phyloP scores from a whole-genome alignment of 2,329 filamentous ascomycete species.

The Xylaria sp. region DNA sequence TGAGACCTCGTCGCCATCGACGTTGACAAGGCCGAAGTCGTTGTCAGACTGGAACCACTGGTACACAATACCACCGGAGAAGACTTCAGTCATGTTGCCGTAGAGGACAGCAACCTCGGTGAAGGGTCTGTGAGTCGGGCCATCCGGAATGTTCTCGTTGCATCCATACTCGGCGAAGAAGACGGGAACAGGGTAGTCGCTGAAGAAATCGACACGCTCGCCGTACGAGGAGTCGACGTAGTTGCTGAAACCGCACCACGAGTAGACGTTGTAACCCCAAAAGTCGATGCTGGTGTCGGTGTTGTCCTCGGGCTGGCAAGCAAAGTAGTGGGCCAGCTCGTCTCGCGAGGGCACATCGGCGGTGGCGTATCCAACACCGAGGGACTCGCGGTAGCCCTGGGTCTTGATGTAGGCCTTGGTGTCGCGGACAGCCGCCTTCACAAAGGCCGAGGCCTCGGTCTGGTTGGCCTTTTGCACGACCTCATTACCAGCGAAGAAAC shows the following conservation, averaged over 20 bases:
- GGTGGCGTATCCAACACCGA: conserved; percentile 95
- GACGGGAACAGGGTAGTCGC: conserved; percentile 86
- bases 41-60: conserved; percentile 96
- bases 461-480: conserved; percentile 89
- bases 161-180: conserved; percentile 99
- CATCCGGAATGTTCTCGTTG: conserved; percentile 65
- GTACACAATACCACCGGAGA: conserved; percentile 97
- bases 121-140: conserved; percentile 74
- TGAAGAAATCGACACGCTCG: conserved; percentile 83
- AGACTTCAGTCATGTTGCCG: conserved; percentile 80
- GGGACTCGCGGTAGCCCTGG: conserved; percentile 71
- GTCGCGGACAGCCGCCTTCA: conserved; percentile 97
- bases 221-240: conserved; percentile 80
- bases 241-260: conserved; percentile 90
- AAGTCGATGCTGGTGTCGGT: conserved; percentile 75
- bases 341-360: conserved; percentile 84
- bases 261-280: conserved; percentile 99
- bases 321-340: conserved; percentile 89
- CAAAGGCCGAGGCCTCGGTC: conserved; percentile 87
- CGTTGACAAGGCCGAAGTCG: conserved; percentile 79
- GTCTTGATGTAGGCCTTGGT: conserved; percentile 91
- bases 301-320: conserved; percentile 73
- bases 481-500: conserved; percentile 99
- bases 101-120: conserved; percentile 85
- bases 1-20: conserved; percentile 63